Evolutionary conservation across 345 rosid species (phyloP), one percentile per base, ranked within the genome.

Genomic region (Euphorbia pulcherrima): DNA sequence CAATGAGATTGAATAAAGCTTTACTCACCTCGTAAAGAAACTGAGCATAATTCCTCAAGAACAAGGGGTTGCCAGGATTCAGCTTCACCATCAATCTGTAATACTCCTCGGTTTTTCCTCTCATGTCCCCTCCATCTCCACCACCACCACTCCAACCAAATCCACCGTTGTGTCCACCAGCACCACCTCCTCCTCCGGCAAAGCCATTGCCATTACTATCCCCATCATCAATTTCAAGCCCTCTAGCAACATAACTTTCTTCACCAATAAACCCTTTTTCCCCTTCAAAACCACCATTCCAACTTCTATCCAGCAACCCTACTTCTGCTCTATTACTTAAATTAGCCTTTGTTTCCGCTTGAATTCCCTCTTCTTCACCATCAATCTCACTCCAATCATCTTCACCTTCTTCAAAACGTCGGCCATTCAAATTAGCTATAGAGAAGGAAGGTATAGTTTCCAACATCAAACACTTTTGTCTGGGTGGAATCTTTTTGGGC

Each of bases 361-460:
- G 62, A 13, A 65, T 44, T 53, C 27, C 62, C 11, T 68, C 77
- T 52, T 83, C 81, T n/a, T 74, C 83, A 6, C 63, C 73, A 27
- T 52, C 74, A 1, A 30, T 0, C 27, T 52, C 40, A 59, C 39
- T 67, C 30, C 13, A 29, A 33, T 67, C 63, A 13, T 23, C 51
- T 21, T 47, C 44, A 0, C 76, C 72, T 5, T 65, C 75, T 30
- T 78, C 80, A 5, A 75, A 79, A 35, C 12, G 20, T 18, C 41
- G 37, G 0, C 58, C 66, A 35, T 62, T 65, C 14, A 39, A 47
- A 26, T 64, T 59, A 60, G 27, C 21, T 5, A 39, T 62, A 1
- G 87, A 85, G 68, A 88, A 85, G 13, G 93, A 88, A 0, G 87
- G 90, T 70, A 83, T 83, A 3, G 83, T 75, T 60, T 85, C 69